Evolutionary conservation across 352 stramenopile genomes (phyloP).

Genomic region (Paralagenidium karlingii): DNA sequence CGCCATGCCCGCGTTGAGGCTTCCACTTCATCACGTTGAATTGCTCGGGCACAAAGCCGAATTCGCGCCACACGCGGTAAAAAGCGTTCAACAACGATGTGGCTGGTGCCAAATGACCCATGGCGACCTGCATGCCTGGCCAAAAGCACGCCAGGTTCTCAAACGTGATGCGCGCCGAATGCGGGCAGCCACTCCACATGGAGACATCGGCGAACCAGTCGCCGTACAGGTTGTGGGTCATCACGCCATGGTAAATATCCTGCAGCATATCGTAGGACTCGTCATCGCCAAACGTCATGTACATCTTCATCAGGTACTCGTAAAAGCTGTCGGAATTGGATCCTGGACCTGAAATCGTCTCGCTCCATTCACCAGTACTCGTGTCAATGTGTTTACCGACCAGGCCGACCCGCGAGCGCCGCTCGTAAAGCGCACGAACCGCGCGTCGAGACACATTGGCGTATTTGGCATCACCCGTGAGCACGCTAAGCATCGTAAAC

Average conservation of each 20-base stretch:
- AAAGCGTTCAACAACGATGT: conserved; percentile 89
- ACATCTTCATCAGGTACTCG: conserved; percentile 97
- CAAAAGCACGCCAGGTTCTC: conserved; percentile 94
- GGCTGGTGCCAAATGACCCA: conserved; percentile 81
- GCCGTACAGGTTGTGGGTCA: conserved; percentile 58
- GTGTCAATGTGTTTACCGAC: conserved; percentile 96
- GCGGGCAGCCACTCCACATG: conserved; percentile 62
- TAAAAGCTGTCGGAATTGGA: conserved; percentile 97
- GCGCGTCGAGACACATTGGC: conserved; percentile 40
- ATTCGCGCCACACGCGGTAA: conserved; percentile 90
- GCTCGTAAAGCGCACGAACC: conserved; percentile 64
- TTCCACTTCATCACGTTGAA: conserved; percentile 86
- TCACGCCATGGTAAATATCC: conserved; percentile 46
- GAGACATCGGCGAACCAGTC: conserved; percentile 81
- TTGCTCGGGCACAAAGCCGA: conserved; percentile 94
- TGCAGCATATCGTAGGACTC: conserved; percentile 89
- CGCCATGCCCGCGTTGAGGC: conserved; percentile 31
- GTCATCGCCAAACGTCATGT: conserved; percentile 89
- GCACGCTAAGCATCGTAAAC: conserved; percentile 91
- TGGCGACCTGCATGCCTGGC: conserved; percentile 91
- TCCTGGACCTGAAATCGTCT: conserved; percentile 68
- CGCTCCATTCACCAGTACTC: conserved; percentile 73
- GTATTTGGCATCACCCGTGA: conserved; percentile 61
- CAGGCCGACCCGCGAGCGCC: conserved; percentile 70
- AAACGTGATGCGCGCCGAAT: conserved; percentile 33